phyloP scores from a whole-genome alignment of 2,329 filamentous ascomycete species.

The Apiospora marii region DNA sequence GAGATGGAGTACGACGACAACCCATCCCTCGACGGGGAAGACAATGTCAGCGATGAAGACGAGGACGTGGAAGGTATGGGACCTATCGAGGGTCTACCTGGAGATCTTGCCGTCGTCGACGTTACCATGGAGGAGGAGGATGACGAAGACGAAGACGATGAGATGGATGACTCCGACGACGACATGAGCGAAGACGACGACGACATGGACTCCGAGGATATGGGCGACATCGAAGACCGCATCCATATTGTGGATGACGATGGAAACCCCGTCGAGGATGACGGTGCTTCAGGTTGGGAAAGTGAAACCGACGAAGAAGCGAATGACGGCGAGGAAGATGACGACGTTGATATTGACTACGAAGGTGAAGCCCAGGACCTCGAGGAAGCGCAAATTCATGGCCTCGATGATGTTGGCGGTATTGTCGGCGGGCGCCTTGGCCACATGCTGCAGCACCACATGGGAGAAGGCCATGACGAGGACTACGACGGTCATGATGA shows the following conservation, averaged over 20 bases:
- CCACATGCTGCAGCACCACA: conserved; percentile 63
- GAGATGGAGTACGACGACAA: conserved; percentile 92
- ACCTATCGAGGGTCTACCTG: conserved; percentile 78
- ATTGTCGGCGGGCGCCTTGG: conserved; percentile 50
- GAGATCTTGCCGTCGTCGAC: conserved; percentile 69
- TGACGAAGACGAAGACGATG: conserved; percentile 67
- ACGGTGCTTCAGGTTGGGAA: conserved; percentile 68
- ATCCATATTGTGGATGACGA: conserved; percentile 71
- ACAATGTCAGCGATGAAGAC: conserved; percentile 89
- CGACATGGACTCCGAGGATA: conserved; percentile 63
- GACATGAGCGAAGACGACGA: conserved; percentile 68
- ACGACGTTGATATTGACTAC: conserved; percentile 60
- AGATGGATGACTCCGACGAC: conserved; percentile 65
- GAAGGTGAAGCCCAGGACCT: conserved; percentile 64
- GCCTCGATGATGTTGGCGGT: conserved; percentile 51
- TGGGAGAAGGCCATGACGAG: conserved; percentile 56
- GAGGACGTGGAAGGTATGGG: conserved; percentile 86
- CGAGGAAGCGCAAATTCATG: conserved; percentile 59
- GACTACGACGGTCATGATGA: conserved; percentile 62
- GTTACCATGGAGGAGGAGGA: conserved; percentile 81
- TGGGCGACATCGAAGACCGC: conserved; percentile 59
- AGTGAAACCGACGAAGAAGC: conserved; percentile 66
- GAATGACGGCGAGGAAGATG: conserved; percentile 59
- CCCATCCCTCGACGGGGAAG: conserved; percentile 77
- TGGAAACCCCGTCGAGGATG: conserved; percentile 65